These are phyloP conservation scores for Theobroma cacao DNA, from an alignment of 345 rosid genomes.

Conservation along the genomic window DNA sequence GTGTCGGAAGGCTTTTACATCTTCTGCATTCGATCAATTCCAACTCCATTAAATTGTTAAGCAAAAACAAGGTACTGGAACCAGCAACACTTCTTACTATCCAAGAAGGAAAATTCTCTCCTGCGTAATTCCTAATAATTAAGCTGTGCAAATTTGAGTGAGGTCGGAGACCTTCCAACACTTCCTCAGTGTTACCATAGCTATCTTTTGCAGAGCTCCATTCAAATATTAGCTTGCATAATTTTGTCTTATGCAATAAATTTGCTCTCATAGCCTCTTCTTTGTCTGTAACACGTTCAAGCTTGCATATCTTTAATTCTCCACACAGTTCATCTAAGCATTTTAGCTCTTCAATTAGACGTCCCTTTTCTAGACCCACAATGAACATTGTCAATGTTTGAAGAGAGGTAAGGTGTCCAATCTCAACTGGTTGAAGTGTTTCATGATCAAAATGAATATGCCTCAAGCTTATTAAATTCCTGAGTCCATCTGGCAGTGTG, in stretches of 20 bases:
- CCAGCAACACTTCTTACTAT: too few species aligned
- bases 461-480: background rate
- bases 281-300: background rate
- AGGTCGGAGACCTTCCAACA: background rate
- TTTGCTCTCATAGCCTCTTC: slow-evolving; percentile 17
- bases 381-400: slow-evolving; percentile 4
- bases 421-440: background rate
- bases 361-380: background rate
- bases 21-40: too few species aligned
- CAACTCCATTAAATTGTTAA: too few species aligned
- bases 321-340: background rate
- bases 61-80: too few species aligned
- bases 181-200: background rate
- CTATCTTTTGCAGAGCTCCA: too few species aligned
- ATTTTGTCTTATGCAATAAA: background rate
- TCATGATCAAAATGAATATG: background rate
- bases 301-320: background rate
- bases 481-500: background rate
- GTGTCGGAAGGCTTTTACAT: background rate
- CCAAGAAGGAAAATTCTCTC: background rate
- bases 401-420: background rate
- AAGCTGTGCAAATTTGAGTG: background rate
- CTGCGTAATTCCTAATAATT: background rate
- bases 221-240: background rate
- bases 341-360: background rate